A percentile compares a stretch with the other conserved stretches of the same genome.
These are phyloP conservation scores for Amniculicola lignicola DNA, from an alignment of 495 filamentous ascomycete genomes.

Conservation along the genomic window DNA sequence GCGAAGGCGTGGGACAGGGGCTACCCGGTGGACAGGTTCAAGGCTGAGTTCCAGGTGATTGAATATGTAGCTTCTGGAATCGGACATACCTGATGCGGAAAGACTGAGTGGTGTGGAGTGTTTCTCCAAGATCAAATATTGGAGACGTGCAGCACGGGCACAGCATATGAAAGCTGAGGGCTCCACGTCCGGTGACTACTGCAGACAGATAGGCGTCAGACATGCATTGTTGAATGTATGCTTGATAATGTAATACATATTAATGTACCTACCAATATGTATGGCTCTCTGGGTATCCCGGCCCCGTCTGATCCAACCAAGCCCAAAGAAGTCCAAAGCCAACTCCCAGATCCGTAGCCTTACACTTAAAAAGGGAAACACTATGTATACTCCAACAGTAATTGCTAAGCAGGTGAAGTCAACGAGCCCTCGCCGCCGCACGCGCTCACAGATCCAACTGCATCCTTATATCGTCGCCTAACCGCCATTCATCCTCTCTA, in stretches of 20 bases:
- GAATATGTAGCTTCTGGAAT: neutral
- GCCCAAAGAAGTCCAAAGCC: neutral
- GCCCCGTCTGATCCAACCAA: neutral
- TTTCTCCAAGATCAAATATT: too few relatives aligned
- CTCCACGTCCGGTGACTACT: neutral
- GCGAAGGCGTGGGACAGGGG: neutral
- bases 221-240: too few relatives aligned
- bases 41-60: neutral
- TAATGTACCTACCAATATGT: neutral
- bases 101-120: too few relatives aligned
- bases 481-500: slow-evolving; percentile 55
- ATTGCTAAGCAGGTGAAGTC: neutral
- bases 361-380: neutral
- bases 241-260: neutral
- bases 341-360: neutral
- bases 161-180: neutral
- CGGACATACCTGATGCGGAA: too few relatives aligned
- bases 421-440: too few relatives aligned
- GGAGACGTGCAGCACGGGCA: neutral
- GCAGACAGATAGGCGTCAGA: too few relatives aligned
- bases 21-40: neutral
- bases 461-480: slow-evolving; percentile 56
- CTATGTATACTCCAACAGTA: neutral
- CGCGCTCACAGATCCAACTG: slow-evolving; percentile 23
- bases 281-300: neutral